Evolutionary conservation across 306 rosid species (phyloP).

Genomic region (Sicyos edulis): DNA sequence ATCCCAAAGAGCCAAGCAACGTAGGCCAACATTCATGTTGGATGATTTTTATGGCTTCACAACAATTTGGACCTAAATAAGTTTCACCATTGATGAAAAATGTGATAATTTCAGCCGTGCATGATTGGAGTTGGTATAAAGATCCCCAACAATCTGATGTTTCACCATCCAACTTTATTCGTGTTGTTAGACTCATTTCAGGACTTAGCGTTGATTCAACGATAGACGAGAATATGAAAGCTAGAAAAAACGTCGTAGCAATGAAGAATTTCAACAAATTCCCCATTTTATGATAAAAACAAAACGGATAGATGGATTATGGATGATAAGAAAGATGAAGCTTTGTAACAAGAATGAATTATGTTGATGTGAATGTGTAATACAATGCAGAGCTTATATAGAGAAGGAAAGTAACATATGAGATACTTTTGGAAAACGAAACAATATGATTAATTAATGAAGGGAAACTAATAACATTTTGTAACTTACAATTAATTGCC

Average conservation of each 20-base stretch:
- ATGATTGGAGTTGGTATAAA: not conserved
- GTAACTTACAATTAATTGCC: not conserved
- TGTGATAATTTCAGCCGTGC: not conserved
- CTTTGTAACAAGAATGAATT: not conserved
- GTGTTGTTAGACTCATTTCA: not conserved
- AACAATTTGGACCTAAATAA: not conserved
- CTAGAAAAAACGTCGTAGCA: not conserved
- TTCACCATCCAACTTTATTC: not conserved
- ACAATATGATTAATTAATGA: not conserved
- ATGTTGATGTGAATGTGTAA: not conserved
- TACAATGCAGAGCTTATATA: not conserved
- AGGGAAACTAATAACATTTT: not conserved
- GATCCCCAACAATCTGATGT: not conserved
- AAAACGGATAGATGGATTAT: not conserved
- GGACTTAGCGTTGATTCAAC: not conserved
- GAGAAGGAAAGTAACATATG: not conserved
- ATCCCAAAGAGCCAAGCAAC: not conserved
- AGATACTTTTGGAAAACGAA: not conserved
- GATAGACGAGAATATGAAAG: not conserved
- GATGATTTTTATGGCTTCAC: not conserved
- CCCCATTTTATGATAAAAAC: not conserved
- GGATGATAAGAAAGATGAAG: not conserved
- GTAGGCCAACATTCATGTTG: slow-evolving; percentile 7
- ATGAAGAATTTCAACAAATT: not conserved
- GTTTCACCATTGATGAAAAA: not conserved